Evolutionary conservation across 352 stramenopile genomes (phyloP).

Genomic region (Globisporangium iwayamae): DNA sequence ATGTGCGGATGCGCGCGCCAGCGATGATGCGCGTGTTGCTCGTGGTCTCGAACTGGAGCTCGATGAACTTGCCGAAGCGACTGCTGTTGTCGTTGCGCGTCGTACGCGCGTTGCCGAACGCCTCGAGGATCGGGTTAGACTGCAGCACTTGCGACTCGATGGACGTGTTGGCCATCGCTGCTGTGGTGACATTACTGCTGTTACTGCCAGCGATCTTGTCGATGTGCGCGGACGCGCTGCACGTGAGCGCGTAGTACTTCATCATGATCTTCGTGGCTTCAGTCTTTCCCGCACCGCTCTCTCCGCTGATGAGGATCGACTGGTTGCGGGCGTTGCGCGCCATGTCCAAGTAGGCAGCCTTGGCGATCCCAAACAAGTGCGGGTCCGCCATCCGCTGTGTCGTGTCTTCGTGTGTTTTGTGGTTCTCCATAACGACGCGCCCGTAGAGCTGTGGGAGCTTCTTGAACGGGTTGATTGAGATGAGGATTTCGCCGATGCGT

Average conservation of each 20-base stretch:
- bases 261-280: conserved; percentile 91
- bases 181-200: not conserved
- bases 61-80: conserved; percentile 91
- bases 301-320: conserved; percentile 84
- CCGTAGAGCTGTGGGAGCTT: conserved; percentile 65
- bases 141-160: conserved; percentile 88
- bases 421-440: conserved; percentile 40
- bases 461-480: conserved; percentile 88
- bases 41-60: conserved; percentile 62
- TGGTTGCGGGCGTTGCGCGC: conserved; percentile 64
- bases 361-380: conserved; percentile 77
- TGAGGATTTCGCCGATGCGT: conserved; percentile 80
- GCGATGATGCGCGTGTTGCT: conserved; percentile 32
- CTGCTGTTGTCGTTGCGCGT: conserved; percentile 88
- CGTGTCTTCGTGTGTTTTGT: conserved; percentile 30
- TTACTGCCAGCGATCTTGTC: not conserved
- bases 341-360: conserved; percentile 70
- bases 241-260: conserved; percentile 83
- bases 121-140: conserved; percentile 89
- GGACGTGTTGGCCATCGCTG: conserved; percentile 18
- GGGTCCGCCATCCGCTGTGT: conserved; percentile 21
- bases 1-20: conserved; percentile 86
- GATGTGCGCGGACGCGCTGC: conserved; percentile 29
- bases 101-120: conserved; percentile 87
- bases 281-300: conserved; percentile 85